These are phyloP conservation scores for Pistacia vera DNA, from an alignment of 345 rosid genomes.

Conservation along the genomic window DNA sequence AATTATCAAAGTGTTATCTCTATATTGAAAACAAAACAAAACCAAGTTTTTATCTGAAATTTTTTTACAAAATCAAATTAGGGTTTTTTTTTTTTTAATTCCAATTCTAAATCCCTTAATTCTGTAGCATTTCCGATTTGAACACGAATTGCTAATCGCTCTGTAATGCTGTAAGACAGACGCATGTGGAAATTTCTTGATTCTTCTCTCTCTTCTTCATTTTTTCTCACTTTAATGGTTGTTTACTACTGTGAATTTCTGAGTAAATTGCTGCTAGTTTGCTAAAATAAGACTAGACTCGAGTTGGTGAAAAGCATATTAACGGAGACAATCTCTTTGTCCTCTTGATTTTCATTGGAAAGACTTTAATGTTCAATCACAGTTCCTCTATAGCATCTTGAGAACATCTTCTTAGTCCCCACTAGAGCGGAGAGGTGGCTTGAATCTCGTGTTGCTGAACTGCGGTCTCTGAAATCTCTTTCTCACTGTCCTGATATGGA, in stretches of 20 bases:
- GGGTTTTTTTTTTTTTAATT: no score
- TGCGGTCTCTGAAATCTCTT: slow-evolving; percentile 36
- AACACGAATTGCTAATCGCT: no score
- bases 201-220: neutral
- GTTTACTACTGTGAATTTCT: neutral
- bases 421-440: slow-evolving; percentile 97
- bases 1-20: no score
- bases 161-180: no score
- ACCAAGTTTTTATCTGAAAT: no score
- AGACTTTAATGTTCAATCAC: slow-evolving; percentile 4
- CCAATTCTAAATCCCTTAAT: no score
- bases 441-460: slow-evolving; percentile 96
- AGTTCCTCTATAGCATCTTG: slow-evolving; percentile 61
- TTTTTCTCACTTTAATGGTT: neutral
- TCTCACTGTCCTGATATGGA: no score
- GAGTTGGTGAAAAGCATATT: neutral
- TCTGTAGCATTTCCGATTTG: no score
- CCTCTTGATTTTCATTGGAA: neutral
- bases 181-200: neutral
- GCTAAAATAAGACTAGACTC: neutral
- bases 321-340: neutral
- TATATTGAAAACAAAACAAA: no score
- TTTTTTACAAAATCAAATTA: no score
- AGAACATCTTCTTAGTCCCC: slow-evolving; percentile 32
- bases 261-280: neutral